Conservation (phyloP, 768 basidiomycete genomes). For the Sistotremastrum suecicum region DNA sequence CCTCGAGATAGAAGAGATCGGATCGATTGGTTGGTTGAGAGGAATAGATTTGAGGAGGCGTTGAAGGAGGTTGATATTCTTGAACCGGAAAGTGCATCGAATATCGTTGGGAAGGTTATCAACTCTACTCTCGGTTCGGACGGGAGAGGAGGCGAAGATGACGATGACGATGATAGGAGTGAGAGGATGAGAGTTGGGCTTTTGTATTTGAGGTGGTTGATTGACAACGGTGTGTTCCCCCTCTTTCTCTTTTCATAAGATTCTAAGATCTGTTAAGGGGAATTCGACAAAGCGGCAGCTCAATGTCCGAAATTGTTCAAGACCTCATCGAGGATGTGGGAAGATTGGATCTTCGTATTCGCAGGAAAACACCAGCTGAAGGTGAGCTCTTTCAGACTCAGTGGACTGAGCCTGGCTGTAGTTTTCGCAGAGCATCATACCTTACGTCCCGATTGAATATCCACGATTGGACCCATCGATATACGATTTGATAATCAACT, state of each 20-base stretch:
- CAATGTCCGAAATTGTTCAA: conserved; percentile 79
- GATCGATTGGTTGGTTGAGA: conserved; percentile 83
- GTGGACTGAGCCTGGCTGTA: background rate
- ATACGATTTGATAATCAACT: conserved; percentile 89
- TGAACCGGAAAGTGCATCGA: conserved; percentile 67
- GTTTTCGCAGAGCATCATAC: conserved; percentile 62
- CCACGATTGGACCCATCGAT: conserved; percentile 74
- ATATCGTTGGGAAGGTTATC: conserved; percentile 58
- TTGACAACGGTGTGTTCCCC: conserved; percentile 48
- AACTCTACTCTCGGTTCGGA: conserved; percentile 18
- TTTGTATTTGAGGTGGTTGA: conserved; percentile 64
- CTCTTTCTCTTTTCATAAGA: background rate
- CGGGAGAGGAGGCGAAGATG: conserved; percentile 5
- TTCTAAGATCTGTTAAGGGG: conserved; percentile 13
- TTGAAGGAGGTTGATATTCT: conserved; percentile 65
- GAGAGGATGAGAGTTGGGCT: conserved; percentile 25
- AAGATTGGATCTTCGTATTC: conserved; percentile 88
- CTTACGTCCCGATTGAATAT: conserved; percentile 69
- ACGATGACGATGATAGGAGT: conserved; percentile 15
- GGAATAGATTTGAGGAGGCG: conserved; percentile 79
- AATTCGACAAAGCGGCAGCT: conserved; percentile 67
- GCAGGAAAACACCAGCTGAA: conserved; percentile 68
- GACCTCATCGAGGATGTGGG: conserved; percentile 74
- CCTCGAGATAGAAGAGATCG: conserved; percentile 83
- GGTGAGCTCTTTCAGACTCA: conserved; percentile 26